Percentiles rank a stretch among this genome's conserved stretches.
These are phyloP conservation scores for Melanomma pulvis-pyrius DNA, from an alignment of 495 filamentous ascomycete genomes.

Conservation along the genomic window DNA sequence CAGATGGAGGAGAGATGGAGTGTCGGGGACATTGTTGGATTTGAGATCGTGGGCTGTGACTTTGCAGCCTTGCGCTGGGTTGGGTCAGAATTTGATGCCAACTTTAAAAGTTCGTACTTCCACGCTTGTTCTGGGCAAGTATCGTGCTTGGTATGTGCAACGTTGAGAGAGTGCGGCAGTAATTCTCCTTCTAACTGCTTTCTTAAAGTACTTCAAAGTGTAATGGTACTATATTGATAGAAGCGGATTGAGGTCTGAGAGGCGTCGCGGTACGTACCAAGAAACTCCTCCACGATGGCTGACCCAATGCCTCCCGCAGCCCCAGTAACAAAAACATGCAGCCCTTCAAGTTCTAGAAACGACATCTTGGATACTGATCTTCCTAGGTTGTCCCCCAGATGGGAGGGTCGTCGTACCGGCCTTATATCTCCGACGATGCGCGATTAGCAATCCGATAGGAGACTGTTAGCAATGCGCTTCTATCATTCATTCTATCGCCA, in stretches of 20 bases:
- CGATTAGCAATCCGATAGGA: slow-evolving; percentile 17
- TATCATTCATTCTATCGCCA: not conserved
- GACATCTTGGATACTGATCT: slow-evolving; percentile 33
- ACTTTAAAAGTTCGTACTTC: not conserved
- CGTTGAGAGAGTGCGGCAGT: too few species aligned
- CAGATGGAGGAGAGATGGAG: slow-evolving; percentile 43
- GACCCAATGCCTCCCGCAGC: slow-evolving; percentile 58
- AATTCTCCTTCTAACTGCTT: too few species aligned
- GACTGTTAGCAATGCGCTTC: slow-evolving; percentile 15
- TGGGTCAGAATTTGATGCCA: not conserved
- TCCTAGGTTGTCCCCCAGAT: not conserved
- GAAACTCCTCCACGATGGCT: slow-evolving; percentile 55
- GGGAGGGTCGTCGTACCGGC: not conserved
- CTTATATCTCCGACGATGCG: not conserved
- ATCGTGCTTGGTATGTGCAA: too few species aligned
- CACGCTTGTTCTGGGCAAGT: too few species aligned
- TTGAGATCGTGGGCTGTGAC: slow-evolving; percentile 56
- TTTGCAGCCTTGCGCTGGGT: slow-evolving; percentile 56
- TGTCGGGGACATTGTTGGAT: slow-evolving; percentile 39
- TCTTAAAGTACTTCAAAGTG: not conserved
- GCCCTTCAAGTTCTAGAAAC: slow-evolving; percentile 55
- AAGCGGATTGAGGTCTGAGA: too few species aligned
- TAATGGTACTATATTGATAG: not conserved
- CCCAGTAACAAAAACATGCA: slow-evolving; percentile 62
- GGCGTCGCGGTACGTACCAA: slow-evolving; percentile 54